Conservation (phyloP, 2,329 filamentous ascomycete species). For the Botrytis squamosa region DNA sequence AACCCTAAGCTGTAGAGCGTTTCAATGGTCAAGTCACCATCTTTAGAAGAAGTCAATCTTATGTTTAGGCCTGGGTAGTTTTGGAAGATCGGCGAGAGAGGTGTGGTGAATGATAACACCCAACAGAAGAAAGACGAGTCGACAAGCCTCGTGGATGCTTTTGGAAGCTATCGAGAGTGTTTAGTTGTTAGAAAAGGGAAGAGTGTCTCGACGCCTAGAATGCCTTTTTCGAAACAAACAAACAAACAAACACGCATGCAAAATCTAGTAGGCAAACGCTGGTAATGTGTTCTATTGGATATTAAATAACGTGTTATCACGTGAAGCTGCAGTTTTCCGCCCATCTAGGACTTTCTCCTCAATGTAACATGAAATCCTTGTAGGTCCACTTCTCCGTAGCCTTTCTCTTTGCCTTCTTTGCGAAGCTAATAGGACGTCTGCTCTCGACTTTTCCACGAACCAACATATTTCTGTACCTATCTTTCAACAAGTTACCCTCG, state of each 20-base stretch:
- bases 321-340: neutral
- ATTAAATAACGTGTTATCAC: neutral
- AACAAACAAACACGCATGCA: neutral
- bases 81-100: neutral
- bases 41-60: neutral
- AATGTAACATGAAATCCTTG: slow-evolving; percentile 73
- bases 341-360: slow-evolving; percentile 7
- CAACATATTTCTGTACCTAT: slow-evolving; percentile 85
- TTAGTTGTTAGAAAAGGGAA: neutral
- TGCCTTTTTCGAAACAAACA: neutral
- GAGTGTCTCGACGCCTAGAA: too few relatives aligned
- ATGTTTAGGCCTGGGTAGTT: neutral
- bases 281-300: slow-evolving; percentile 7
- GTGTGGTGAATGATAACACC: neutral
- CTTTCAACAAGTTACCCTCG: slow-evolving; percentile 91
- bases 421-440: slow-evolving; percentile 73
- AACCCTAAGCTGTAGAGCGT: neutral
- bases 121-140: neutral
- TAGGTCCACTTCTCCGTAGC: slow-evolving; percentile 95
- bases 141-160: neutral
- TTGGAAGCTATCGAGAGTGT: too few relatives aligned
- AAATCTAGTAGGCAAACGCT: neutral
- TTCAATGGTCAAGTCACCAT: neutral
- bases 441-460: slow-evolving; percentile 87
- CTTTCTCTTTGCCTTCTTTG: slow-evolving; percentile 77